Base-by-base conservation (phyloP, 768 basidiomycete genomes). In the Boletus fagicola region DNA sequence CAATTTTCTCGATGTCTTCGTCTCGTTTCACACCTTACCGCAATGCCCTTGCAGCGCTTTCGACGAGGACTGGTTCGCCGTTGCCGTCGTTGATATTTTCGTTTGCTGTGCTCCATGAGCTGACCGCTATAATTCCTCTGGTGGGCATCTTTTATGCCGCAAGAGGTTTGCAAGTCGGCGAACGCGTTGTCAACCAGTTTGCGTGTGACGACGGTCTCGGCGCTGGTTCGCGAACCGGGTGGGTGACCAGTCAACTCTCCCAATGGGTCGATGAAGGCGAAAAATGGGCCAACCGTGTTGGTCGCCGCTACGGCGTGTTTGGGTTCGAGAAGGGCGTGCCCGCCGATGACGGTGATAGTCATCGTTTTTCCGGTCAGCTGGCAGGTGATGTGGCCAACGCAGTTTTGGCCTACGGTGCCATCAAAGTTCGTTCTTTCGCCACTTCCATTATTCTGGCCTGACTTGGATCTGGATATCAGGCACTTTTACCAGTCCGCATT, bases 381-480 rank as follows among this genome's bases (percentile, higher is more conserved):
- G 88, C 86, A 11, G 86, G 87, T 16, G 89, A 92, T 65, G 82
- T 92, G 7, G 87, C 90, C 5, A 93, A 94, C 67, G 90, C 85
- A 3, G 81, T 92, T 10, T 76, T 92, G 47, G 93, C 92, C 3
- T 96, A 94, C 68, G 85, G 83, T 1, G 75, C 83, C 18, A 88
- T 87, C 49, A 94, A 94, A 81, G 92, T 88, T 64, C 36, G 75
- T 57, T 38, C 38, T 55, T 15, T 38, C 33, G 18, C n/a, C 4
- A 2, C 13, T 22, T 7, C 5, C 28, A 46, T 6, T 20, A 4
- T 33, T 39, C 42, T 39, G 16, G 24, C 16, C 24, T 42, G 5
- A 58, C 49, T 48, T 24, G 15, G 30, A 46, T 28, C 22, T 44
- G 26, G n/a, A 40, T 35, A 24, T 24, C 51, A 94, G 92, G 89